These are phyloP conservation scores for Ophiognomonia clavigignenti-juglandacearum DNA, from an alignment of 2,329 filamentous ascomycete species.

Conservation along the genomic window DNA sequence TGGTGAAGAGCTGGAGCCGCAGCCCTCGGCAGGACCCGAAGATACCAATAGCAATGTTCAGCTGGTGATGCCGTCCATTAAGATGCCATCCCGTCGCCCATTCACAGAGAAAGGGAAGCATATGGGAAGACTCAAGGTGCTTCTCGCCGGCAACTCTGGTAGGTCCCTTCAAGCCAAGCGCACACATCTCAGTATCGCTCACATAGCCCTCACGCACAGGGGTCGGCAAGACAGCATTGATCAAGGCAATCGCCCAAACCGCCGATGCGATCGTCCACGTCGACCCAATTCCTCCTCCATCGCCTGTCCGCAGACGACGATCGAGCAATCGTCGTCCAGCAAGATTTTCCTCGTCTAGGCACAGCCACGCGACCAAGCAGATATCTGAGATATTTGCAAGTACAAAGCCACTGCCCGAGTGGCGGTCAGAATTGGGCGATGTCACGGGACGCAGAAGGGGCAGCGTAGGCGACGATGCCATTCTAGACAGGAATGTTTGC, in stretches of 20 bases:
- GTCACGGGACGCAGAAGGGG: conserved; percentile 62
- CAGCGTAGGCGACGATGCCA: conserved; percentile 68
- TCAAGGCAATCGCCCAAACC: conserved; percentile 79
- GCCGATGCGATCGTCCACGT: conserved; percentile 94
- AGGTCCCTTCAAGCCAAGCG: conserved; percentile 17
- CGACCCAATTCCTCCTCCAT: conserved; percentile 53
- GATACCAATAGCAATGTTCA: conserved; percentile 60
- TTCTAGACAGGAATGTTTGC: conserved; percentile 87
- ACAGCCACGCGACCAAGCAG: conserved; percentile 28
- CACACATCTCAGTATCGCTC: background rate
- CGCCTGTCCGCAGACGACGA: conserved; percentile 17
- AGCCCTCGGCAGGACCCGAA: conserved; percentile 36
- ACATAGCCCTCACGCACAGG: conserved; percentile 41
- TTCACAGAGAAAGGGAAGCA: conserved; percentile 84
- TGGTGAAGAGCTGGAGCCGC: conserved; percentile 36
- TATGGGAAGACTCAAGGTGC: conserved; percentile 82
- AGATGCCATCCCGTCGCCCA: conserved; percentile 80
- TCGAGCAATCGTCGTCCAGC: conserved; percentile 17
- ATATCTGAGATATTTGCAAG: conserved; percentile 72
- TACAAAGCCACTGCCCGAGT: conserved; percentile 78
- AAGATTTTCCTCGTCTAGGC: conserved; percentile 15
- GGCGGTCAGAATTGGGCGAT: conserved; percentile 77
- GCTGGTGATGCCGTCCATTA: conserved; percentile 96
- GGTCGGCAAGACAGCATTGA: conserved; percentile 82
- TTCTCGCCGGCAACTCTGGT: conserved; percentile 78